phyloP scores from a whole-genome alignment of 1,139 yeast species.

The Pichia sp. region DNA sequence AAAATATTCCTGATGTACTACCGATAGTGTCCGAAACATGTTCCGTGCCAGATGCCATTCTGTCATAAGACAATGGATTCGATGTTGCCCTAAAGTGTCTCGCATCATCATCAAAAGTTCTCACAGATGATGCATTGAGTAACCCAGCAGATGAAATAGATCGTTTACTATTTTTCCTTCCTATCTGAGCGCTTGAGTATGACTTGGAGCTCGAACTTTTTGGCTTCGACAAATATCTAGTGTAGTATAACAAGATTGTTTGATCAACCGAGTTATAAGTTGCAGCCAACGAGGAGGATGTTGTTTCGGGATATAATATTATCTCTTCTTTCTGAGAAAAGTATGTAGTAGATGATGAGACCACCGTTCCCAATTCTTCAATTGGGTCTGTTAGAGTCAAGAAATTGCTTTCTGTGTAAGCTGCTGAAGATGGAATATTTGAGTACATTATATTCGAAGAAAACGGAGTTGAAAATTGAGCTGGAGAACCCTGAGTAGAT shows the following conservation, averaged over 20 bases:
- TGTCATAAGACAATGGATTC: constrained; percentile 54
- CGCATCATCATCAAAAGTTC: constrained; percentile 37
- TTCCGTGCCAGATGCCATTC: constrained; percentile 49
- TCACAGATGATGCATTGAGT: constrained; percentile 40
- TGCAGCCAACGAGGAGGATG: constrained; percentile 44
- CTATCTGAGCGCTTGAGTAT: constrained; percentile 15
- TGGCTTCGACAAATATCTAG: constrained; percentile 38
- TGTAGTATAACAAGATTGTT: constrained; percentile 46
- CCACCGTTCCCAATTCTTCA: constrained; percentile 61
- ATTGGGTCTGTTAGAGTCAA: constrained; percentile 66
- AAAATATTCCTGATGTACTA: constrained; percentile 9
- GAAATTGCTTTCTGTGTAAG: constrained; percentile 35
- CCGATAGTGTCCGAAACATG: constrained; percentile 21
- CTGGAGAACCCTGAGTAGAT: constrained; percentile 14
- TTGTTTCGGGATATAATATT: constrained; percentile 43
- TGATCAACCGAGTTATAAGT: constrained; percentile 48
- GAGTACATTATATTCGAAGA: background rate
- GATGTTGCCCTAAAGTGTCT: constrained; percentile 54
- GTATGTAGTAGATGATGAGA: constrained; percentile 66
- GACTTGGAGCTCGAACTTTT: constrained; percentile 17
- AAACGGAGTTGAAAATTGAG: constrained; percentile 9
- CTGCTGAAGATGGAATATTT: constrained; percentile 10
- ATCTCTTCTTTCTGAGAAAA: constrained; percentile 57
- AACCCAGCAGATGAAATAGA: constrained; percentile 26
- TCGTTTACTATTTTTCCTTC: constrained; percentile 24